Evolutionary conservation across 805 yeast species (phyloP).

Genomic region (Nakazawaea ambrosiae): DNA sequence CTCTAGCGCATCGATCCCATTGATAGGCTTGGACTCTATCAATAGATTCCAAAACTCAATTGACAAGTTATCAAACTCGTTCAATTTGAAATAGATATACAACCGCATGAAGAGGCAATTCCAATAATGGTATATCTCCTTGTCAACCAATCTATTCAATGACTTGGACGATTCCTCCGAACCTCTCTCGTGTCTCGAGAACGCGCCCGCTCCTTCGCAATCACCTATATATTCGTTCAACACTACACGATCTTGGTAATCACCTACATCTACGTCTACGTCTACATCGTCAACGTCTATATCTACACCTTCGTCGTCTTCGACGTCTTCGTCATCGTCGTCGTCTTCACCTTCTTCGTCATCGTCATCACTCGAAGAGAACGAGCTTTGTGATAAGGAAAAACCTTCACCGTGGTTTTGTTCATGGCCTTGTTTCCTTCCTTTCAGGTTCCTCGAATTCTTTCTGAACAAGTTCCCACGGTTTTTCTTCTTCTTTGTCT

Average conservation of each 20-base stretch:
- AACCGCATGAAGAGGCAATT: constrained; percentile 2
- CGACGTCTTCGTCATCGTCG: not conserved
- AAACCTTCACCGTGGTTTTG: not conserved
- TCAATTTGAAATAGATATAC: constrained; percentile 4
- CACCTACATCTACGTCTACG: not conserved
- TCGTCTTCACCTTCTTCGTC: constrained; percentile 1
- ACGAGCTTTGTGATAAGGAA: not conserved
- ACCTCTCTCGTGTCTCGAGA: not conserved
- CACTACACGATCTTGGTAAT: too few species aligned
- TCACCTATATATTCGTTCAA: too few species aligned
- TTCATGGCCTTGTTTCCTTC: not conserved
- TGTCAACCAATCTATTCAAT: not conserved
- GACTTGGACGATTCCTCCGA: not conserved
- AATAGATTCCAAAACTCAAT: constrained; percentile 1
- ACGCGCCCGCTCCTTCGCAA: not conserved
- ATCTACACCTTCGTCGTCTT: constrained; percentile 3
- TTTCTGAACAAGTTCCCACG: too few species aligned
- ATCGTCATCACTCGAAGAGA: not conserved
- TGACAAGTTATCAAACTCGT: constrained; percentile 6
- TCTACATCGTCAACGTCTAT: too few species aligned
- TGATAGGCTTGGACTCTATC: constrained; percentile 3
- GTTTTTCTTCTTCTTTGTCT: not conserved
- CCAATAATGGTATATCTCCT: constrained; percentile 6
- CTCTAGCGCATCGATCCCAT: not conserved
- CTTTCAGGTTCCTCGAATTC: not conserved